A percentile compares a stretch with the other conserved stretches of the same genome.
Evolutionary conservation across 805 yeast species (phyloP).

Genomic region (Martiniozyma abietophila): DNA sequence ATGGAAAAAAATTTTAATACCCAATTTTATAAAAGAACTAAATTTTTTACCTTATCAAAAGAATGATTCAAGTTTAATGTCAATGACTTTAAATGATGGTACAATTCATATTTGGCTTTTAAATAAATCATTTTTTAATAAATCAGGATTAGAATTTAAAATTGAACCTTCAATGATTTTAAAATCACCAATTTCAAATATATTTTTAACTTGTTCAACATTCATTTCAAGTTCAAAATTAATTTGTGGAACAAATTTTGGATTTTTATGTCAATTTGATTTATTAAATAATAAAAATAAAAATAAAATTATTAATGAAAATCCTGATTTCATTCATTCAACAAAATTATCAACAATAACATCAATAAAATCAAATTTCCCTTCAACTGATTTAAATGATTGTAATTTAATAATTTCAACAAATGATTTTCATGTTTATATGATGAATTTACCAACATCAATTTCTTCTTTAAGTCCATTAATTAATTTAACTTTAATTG

Average conservation of each 20-base stretch:
- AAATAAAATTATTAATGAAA: constrained; percentile 7
- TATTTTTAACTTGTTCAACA: constrained; percentile 17
- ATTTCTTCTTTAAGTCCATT: constrained; percentile 1
- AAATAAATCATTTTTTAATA: constrained; percentile 9
- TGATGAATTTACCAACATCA: constrained; percentile 6
- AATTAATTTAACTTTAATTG: constrained; percentile 2
- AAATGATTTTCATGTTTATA: constrained; percentile 12
- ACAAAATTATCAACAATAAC: constrained; percentile 18
- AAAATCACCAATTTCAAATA: constrained; percentile 10
- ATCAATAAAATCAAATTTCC: constrained; percentile 10
- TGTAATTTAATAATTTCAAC: constrained; percentile 13
- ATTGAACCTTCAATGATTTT: constrained; percentile 10
- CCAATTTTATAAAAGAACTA: constrained; percentile 20
- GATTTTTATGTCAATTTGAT: constrained; percentile 22
- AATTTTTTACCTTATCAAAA: constrained; percentile 19
- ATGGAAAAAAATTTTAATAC: constrained; percentile 14
- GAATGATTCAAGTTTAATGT: constrained; percentile 13
- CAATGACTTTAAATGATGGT: constrained; percentile 24
- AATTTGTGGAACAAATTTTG: constrained; percentile 21
- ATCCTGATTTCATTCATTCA: constrained; percentile 19
- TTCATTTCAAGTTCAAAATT: constrained; percentile 22
- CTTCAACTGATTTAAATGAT: neutral
- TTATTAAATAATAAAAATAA: too few species aligned
- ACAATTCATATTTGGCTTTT: constrained; percentile 19
- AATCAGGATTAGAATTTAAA: constrained; percentile 6